Percentiles rank a stretch among this genome's conserved stretches.
Evolutionary conservation across 805 yeast species (phyloP).

Genomic region (Phaffomyces antillensis): DNA sequence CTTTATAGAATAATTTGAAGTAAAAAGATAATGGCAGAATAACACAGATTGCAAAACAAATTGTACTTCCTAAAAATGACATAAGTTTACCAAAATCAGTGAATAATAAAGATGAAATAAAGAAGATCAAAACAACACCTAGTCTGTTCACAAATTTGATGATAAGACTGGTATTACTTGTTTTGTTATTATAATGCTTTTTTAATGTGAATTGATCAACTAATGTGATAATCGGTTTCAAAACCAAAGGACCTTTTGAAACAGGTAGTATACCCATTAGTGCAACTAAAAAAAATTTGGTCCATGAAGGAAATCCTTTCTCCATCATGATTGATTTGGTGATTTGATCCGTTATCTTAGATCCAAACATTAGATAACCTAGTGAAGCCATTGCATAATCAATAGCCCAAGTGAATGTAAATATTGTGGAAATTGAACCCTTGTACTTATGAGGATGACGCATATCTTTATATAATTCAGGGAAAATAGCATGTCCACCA

Average conservation of each 20-base stretch:
- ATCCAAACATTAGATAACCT: slow-evolving; percentile 81
- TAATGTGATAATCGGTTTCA: slow-evolving; percentile 64
- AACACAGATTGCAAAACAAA: slow-evolving; percentile 68
- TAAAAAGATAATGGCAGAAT: slow-evolving; percentile 65
- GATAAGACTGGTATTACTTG: neutral
- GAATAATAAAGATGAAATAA: slow-evolving; percentile 46
- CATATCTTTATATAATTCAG: slow-evolving; percentile 71
- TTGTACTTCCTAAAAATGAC: slow-evolving; percentile 65
- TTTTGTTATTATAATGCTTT: neutral
- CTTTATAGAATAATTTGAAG: slow-evolving; percentile 36
- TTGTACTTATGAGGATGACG: slow-evolving; percentile 57
- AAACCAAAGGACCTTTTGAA: slow-evolving; percentile 70
- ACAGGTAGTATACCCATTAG: slow-evolving; percentile 66
- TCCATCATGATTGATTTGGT: slow-evolving; percentile 67
- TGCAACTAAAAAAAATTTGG: slow-evolving; percentile 35
- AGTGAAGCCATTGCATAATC: slow-evolving; percentile 56
- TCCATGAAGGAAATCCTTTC: slow-evolving; percentile 57
- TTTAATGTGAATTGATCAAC: slow-evolving; percentile 35
- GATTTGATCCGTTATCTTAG: slow-evolving; percentile 57
- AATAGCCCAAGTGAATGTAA: slow-evolving; percentile 47
- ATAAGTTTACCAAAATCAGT: slow-evolving; percentile 70
- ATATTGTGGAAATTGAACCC: slow-evolving; percentile 47
- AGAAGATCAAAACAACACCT: slow-evolving; percentile 28
- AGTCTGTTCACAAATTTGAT: slow-evolving; percentile 14
- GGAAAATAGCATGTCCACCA: slow-evolving; percentile 82